Evolutionary conservation across 129 eudicot species (phyloP).

Genomic region (Kitagawia praeruptora): DNA sequence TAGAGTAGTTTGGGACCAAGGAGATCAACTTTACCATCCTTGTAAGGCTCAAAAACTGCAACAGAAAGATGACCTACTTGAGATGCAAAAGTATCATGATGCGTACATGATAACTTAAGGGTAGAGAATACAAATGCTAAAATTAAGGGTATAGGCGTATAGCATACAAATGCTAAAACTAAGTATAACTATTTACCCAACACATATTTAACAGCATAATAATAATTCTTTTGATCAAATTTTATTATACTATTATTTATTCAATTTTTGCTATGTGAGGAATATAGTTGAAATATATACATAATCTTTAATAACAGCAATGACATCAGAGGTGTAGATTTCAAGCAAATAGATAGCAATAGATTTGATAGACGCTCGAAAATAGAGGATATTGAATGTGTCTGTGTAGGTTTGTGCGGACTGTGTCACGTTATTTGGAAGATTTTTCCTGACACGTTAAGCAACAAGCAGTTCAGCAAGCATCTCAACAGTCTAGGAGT

Average conservation of each 20-base stretch:
- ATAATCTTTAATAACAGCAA: background rate
- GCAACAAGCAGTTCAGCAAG: conserved; percentile 15
- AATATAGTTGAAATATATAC: background rate
- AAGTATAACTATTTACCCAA: background rate
- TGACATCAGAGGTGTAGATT: background rate
- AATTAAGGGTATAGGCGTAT: background rate
- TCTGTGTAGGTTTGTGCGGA: background rate
- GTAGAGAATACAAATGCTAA: background rate
- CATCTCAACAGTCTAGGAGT: conserved; percentile 1
- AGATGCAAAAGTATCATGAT: background rate
- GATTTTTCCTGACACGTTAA: conserved; percentile 71
- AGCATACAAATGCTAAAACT: background rate
- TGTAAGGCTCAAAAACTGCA: conserved; percentile 81
- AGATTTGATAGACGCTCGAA: background rate
- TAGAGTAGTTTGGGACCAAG: conserved; percentile 67
- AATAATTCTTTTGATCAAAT: background rate
- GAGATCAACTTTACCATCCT: conserved; percentile 77
- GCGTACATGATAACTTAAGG: background rate
- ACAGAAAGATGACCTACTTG: background rate
- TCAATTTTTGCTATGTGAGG: background rate
- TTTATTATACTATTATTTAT: background rate
- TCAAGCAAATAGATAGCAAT: background rate
- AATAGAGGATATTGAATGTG: background rate
- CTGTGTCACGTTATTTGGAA: conserved; percentile 33
- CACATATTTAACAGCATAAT: background rate